Percentiles rank a stretch among this genome's conserved stretches.
phyloP scores from a whole-genome alignment of 176 grass and related monocot species.

The Aegilops bicornis region DNA sequence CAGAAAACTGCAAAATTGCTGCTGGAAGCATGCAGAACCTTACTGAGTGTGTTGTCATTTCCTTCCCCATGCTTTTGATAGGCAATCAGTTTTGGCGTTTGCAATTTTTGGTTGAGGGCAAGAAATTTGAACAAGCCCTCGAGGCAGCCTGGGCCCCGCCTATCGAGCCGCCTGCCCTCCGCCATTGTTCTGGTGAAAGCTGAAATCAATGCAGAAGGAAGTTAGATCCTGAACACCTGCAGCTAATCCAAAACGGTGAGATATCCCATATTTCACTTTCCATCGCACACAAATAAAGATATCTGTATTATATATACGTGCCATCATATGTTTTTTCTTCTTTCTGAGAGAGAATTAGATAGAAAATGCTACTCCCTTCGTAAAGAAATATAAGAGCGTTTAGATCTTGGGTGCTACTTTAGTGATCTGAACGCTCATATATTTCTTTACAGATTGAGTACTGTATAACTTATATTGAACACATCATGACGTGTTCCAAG shows the following conservation, averaged over 20 bases:
- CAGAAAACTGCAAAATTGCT: not conserved
- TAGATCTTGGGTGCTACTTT: too few relatives aligned
- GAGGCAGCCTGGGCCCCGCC: conserved; percentile 43
- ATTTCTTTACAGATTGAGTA: too few relatives aligned
- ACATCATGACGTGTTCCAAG: not conserved
- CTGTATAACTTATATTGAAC: not conserved
- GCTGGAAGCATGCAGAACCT: conserved; percentile 34
- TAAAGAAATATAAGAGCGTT: too few relatives aligned
- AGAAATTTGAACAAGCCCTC: conserved; percentile 66
- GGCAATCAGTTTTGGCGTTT: conserved; percentile 43
- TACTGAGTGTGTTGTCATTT: conserved; percentile 43
- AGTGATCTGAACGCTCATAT: too few relatives aligned
- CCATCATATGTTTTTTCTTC: not conserved
- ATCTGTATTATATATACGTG: not conserved
- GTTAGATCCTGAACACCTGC: not conserved
- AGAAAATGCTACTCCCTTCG: not conserved
- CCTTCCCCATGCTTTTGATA: conserved; percentile 36
- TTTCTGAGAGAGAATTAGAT: not conserved
- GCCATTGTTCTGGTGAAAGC: conserved; percentile 36
- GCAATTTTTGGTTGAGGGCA: conserved; percentile 50
- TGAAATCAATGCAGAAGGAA: not conserved
- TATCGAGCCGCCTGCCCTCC: conserved; percentile 30
- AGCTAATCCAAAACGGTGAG: not conserved
- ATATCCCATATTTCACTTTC: not conserved
- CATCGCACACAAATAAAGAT: not conserved